Conservation (phyloP, 805 yeast species). For the Saturnispora hagleri region DNA sequence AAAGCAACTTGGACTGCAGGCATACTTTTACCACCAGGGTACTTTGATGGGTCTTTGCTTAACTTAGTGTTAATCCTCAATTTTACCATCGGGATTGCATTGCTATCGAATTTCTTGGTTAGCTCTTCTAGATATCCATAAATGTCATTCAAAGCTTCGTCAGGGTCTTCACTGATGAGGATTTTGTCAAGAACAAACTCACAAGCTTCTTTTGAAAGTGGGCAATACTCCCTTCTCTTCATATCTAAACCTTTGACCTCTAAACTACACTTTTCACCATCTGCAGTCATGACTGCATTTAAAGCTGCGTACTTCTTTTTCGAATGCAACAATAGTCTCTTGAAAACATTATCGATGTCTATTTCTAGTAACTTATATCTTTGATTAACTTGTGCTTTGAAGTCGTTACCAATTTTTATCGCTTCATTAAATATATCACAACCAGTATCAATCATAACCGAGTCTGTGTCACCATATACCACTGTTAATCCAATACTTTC, state of each 20-base stretch:
- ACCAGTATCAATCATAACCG: constrained; percentile 96
- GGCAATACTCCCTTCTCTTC: constrained; percentile 95
- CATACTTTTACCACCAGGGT: constrained; percentile 78
- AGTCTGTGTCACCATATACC: constrained; percentile 97
- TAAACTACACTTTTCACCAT: constrained; percentile 49
- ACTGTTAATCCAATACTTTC: constrained; percentile 77
- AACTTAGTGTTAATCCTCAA: constrained; percentile 78
- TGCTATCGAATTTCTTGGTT: constrained; percentile 45
- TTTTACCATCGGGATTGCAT: constrained; percentile 56
- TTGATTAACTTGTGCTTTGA: constrained; percentile 80
- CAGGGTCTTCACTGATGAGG: constrained; percentile 65
- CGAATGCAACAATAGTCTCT: constrained; percentile 76
- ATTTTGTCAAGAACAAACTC: constrained; percentile 63
- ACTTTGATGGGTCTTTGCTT: constrained; percentile 80
- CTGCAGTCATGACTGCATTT: constrained; percentile 37
- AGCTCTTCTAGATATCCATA: constrained; percentile 63
- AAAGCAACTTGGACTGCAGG: constrained; percentile 84
- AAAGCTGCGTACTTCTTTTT: constrained; percentile 97
- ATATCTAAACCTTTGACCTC: constrained; percentile 96
- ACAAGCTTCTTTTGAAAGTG: constrained; percentile 82
- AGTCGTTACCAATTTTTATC: constrained; percentile 70
- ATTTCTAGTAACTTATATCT: constrained; percentile 81
- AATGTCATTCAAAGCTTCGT: constrained; percentile 61
- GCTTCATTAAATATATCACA: constrained; percentile 64
- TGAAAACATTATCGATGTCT: constrained; percentile 90